Evolutionary conservation across 1,284 basidiomycete species (phyloP).

Genomic region (Naganishia albida): DNA sequence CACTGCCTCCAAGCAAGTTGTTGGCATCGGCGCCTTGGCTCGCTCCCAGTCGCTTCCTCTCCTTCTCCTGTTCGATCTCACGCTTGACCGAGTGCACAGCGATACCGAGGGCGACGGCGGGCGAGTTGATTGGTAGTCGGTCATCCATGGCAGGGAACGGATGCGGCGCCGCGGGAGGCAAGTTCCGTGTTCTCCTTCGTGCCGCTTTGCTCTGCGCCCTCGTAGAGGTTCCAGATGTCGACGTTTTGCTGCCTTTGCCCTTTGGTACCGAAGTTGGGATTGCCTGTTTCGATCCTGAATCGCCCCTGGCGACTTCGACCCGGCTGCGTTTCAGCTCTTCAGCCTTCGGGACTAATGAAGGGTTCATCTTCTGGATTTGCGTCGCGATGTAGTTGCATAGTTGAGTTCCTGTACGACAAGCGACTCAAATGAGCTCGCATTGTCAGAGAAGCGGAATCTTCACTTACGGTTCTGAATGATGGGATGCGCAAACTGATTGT

Average conservation of each 20-base stretch:
- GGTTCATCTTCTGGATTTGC: constrained; percentile 72
- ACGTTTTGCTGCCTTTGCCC: constrained; percentile 34
- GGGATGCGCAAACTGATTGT: constrained; percentile 70
- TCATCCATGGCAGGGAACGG: constrained; percentile 49
- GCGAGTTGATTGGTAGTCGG: constrained; percentile 51
- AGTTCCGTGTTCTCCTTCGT: constrained; percentile 37
- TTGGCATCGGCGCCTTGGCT: constrained; percentile 17
- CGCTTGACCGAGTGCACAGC: constrained; percentile 49
- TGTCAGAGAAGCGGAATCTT: background rate
- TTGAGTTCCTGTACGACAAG: constrained; percentile 67
- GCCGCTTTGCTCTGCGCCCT: too few species aligned
- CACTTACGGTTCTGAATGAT: constrained; percentile 76
- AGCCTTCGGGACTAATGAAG: constrained; percentile 66
- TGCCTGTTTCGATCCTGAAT: constrained; percentile 26
- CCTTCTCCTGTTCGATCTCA: constrained; percentile 52
- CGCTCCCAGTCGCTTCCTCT: constrained; percentile 50
- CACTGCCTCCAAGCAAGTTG: constrained; percentile 35
- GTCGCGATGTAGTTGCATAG: constrained; percentile 72
- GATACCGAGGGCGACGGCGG: constrained; percentile 48
- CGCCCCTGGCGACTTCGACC: constrained; percentile 1
- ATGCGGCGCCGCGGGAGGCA: constrained; percentile 44
- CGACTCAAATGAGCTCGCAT: background rate
- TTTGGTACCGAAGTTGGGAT: constrained; percentile 3
- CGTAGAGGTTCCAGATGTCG: background rate
- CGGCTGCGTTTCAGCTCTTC: constrained; percentile 21